Base-by-base conservation (phyloP, 768 basidiomycete species). In the Cyathus striatus region DNA sequence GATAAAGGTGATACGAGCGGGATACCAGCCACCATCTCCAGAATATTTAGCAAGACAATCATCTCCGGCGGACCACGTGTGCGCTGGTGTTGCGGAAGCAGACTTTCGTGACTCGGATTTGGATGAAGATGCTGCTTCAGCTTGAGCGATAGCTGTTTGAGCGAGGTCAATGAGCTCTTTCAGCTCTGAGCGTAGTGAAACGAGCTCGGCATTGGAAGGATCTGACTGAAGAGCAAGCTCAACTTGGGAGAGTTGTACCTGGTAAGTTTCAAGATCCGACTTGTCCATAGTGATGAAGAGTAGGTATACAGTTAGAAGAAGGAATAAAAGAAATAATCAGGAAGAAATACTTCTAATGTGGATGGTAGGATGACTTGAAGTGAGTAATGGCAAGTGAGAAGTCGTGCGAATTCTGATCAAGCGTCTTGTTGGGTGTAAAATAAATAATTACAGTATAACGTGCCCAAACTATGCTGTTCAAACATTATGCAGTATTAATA, bases 31-130 rank as follows among this genome's bases (percentile, higher is more conserved):
- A 33, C 85, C 84, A 62, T 94, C 92, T 27, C 76, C 78, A 6
- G 88, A 85, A 66, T 90, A 93, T 63, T 86, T 87, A 21, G 89
- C 89, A 21, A 90, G 68, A 55, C 86, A 88, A 49, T 93, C 90
- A 56, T 88, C 87, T 7, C 91, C 91, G 30, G 89, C 86, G 12
- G 73, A 72, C 81, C 82, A 89, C n/a, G 71, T 63, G 41, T 76
- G 70, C 5, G 70, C 57, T 18, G 82, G 73, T 0, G 73, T 69
- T 4, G 76, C 58, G 10, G 69, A 61, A 7, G 73, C 53, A 20
- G 73, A 55, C 62, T 84, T 86, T 47, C 81, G 77, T 26, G 74
- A 61, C 35, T 80, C 80, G 30, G 73, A 63, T 53, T 82, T 81
- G 14, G 81, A 72, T 4, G 83, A 76, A 1, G 84, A 68, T 4